These are phyloP conservation scores for Saprolegnia diclina DNA, from an alignment of 352 stramenopile species.

Conservation along the genomic window DNA sequence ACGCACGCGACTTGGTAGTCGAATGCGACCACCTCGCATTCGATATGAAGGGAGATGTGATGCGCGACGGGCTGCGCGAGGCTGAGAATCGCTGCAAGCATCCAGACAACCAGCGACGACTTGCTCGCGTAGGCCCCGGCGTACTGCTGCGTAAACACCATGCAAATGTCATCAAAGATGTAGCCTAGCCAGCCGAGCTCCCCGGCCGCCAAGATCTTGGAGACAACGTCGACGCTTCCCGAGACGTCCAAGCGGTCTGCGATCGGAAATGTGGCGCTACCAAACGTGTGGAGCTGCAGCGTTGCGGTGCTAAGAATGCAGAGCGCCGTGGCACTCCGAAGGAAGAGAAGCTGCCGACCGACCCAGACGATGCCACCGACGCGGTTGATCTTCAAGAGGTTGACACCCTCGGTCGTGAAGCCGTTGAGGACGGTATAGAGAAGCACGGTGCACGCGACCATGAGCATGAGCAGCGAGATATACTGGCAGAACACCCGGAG, in stretches of 20 bases:
- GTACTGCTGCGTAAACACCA: neutral
- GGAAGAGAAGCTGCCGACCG: slow-evolving; percentile 5
- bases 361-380: slow-evolving; percentile 19
- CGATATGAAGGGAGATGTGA: neutral
- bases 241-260: neutral
- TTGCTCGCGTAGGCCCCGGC: neutral
- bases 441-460: neutral
- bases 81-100: neutral
- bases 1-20: slow-evolving; percentile 15
- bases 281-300: neutral
- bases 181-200: slow-evolving; percentile 14
- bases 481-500: slow-evolving; percentile 7
- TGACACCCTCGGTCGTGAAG: neutral
- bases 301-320: slow-evolving; percentile 1
- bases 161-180: neutral
- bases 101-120: neutral
- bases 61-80: neutral
- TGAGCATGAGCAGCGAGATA: neutral
- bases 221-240: neutral
- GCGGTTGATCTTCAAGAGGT: slow-evolving; percentile 14
- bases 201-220: neutral
- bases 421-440: neutral
- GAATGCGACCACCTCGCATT: neutral
- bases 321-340: slow-evolving; percentile 6
- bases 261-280: neutral